These are phyloP conservation scores for Zalaria sp. DNA, from an alignment of 2,329 filamentous ascomycete species.

Conservation along the genomic window DNA sequence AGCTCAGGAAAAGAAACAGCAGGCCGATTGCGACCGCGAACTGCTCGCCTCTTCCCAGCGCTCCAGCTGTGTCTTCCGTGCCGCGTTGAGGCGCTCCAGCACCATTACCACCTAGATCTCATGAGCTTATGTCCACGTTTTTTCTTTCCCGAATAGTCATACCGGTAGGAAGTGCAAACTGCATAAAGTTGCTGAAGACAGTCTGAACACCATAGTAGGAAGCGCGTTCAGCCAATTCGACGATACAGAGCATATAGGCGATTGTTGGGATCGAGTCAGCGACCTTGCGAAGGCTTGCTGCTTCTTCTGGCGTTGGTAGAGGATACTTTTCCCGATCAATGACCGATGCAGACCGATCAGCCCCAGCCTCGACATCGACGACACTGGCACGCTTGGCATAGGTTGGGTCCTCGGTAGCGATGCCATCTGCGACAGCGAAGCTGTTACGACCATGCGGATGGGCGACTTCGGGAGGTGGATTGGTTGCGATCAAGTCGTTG, in stretches of 20 bases:
- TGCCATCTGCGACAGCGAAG: constrained; percentile 10
- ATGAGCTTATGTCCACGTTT: too few species aligned
- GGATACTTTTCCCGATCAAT: constrained; percentile 8
- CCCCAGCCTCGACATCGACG: constrained; percentile 10
- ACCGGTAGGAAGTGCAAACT: neutral
- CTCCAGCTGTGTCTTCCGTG: constrained; percentile 33
- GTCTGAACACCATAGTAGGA: constrained; percentile 45
- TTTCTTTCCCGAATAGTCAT: neutral
- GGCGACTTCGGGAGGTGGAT: constrained; percentile 6
- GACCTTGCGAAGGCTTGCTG: constrained; percentile 30
- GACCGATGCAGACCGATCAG: constrained; percentile 8
- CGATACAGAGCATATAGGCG: constrained; percentile 43
- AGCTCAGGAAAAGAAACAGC: constrained; percentile 44
- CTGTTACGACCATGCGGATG: constrained; percentile 7
- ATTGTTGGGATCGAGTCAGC: constrained; percentile 36
- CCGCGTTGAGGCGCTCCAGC: constrained; percentile 18
- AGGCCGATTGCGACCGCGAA: constrained; percentile 38
- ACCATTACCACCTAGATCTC: constrained; percentile 16
- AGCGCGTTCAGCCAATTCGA: constrained; percentile 47
- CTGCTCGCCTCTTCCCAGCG: constrained; percentile 43
- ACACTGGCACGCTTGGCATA: neutral
- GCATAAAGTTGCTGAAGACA: constrained; percentile 20
- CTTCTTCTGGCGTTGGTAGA: constrained; percentile 33
- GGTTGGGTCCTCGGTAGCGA: constrained; percentile 4
- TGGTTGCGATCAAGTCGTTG: constrained; percentile 23